Conservation (phyloP, 306 rosid genomes). For the Acacia confusa region DNA sequence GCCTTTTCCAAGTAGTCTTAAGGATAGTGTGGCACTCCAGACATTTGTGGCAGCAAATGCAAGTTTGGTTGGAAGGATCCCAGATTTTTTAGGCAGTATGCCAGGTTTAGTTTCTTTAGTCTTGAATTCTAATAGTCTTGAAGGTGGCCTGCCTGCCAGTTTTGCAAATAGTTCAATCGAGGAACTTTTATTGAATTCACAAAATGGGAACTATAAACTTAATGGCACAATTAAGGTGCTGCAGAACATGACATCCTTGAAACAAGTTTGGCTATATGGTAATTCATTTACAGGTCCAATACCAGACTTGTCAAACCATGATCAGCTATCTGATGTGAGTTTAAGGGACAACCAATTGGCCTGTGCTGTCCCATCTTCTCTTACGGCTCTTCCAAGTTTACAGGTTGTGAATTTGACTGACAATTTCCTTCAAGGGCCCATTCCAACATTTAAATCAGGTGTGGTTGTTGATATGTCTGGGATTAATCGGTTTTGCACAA, state of each 20-base stretch:
- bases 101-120: slow-evolving; percentile 48
- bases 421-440: slow-evolving; percentile 74
- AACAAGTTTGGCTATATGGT: slow-evolving; percentile 51
- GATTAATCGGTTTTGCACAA: slow-evolving; percentile 55
- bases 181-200: slow-evolving; percentile 60
- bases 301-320: slow-evolving; percentile 63
- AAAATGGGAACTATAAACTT: slow-evolving; percentile 47
- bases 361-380: slow-evolving; percentile 63
- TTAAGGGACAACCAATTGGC: slow-evolving; percentile 70
- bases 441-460: slow-evolving; percentile 45
- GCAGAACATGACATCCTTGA: slow-evolving; percentile 53
- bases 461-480: slow-evolving; percentile 39
- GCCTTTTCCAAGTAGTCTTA: slow-evolving; percentile 52
- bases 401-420: slow-evolving; percentile 54
- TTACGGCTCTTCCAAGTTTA: slow-evolving; percentile 47
- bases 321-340: slow-evolving; percentile 51
- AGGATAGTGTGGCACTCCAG: slow-evolving; percentile 39
- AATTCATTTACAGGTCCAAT: slow-evolving; percentile 69
- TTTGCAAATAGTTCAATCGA: slow-evolving; percentile 45
- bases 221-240: slow-evolving; percentile 67
- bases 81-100: slow-evolving; percentile 45
- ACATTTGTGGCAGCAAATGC: slow-evolving; percentile 42
- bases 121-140: slow-evolving; percentile 50
- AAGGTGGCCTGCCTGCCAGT: slow-evolving; percentile 60
- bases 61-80: slow-evolving; percentile 54